Conservation (phyloP, 2,329 filamentous ascomycete genomes). For the Botrytis elliptica region DNA sequence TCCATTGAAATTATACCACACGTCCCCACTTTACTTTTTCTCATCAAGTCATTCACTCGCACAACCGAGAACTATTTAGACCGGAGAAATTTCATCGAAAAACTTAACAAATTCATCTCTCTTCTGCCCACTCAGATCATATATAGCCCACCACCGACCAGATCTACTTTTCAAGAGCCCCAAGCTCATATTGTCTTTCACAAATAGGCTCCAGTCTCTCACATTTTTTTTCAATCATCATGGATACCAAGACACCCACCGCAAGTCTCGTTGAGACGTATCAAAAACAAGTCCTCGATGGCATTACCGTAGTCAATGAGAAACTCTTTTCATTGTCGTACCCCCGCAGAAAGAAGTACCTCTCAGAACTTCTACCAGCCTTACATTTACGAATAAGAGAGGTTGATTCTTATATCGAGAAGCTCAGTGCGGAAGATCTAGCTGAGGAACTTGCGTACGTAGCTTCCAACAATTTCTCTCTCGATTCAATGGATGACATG, state of each 20-base stretch:
- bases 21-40: neutral
- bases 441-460: neutral
- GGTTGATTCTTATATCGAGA: neutral
- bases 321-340: neutral
- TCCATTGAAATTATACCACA: neutral
- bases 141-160: neutral
- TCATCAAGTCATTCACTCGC: neutral
- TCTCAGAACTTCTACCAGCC: neutral
- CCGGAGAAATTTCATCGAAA: neutral
- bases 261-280: neutral
- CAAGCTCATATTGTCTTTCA: neutral
- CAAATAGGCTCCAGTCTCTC: neutral
- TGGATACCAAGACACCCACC: neutral
- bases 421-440: neutral
- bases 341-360: neutral
- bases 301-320: neutral
- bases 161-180: neutral
- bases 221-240: neutral
- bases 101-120: neutral
- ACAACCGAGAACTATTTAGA: neutral
- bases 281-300: neutral
- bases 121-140: neutral
- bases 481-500: fast-evolving
- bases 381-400: neutral
- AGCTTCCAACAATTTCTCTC: neutral